Evolutionary conservation across 208 protist genomes (phyloP).

Genomic region (Balamuthia mandrillaris): DNA sequence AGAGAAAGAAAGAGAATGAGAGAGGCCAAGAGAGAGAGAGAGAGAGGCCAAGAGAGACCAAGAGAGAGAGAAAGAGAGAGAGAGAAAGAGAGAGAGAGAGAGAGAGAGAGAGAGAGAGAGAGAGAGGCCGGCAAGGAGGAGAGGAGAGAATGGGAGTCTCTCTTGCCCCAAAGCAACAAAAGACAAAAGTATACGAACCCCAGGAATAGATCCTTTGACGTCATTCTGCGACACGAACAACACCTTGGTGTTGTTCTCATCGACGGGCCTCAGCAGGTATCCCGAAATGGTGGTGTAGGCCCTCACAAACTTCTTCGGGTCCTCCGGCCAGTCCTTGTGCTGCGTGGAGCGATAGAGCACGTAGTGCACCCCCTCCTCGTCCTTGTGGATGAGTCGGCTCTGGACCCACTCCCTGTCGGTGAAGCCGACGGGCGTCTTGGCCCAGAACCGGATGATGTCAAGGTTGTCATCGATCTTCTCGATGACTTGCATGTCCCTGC

Average conservation of each 20-base stretch:
- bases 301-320: conserved; percentile 16
- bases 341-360: conserved; percentile 1
- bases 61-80: too few relatives aligned
- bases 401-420: conserved; percentile 19
- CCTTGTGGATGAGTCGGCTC: not conserved
- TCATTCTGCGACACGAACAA: conserved; percentile 10
- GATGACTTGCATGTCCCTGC: conserved; percentile 25
- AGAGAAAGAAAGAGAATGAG: too few relatives aligned
- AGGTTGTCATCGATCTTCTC: conserved; percentile 11
- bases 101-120: too few relatives aligned
- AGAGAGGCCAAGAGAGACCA: too few relatives aligned
- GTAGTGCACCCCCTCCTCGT: not conserved
- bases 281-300: conserved; percentile 17
- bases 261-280: not conserved
- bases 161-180: too few relatives aligned
- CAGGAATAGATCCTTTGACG: not conserved
- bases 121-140: too few relatives aligned
- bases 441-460: conserved; percentile 7
- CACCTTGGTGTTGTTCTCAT: not conserved
- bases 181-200: too few relatives aligned
- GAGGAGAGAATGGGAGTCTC: too few relatives aligned
- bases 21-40: too few relatives aligned
- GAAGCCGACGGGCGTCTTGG: not conserved
- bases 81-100: too few relatives aligned
- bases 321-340: not conserved